Evolutionary conservation across 106 monocot species (phyloP).

Genomic region (Allium sativum): DNA sequence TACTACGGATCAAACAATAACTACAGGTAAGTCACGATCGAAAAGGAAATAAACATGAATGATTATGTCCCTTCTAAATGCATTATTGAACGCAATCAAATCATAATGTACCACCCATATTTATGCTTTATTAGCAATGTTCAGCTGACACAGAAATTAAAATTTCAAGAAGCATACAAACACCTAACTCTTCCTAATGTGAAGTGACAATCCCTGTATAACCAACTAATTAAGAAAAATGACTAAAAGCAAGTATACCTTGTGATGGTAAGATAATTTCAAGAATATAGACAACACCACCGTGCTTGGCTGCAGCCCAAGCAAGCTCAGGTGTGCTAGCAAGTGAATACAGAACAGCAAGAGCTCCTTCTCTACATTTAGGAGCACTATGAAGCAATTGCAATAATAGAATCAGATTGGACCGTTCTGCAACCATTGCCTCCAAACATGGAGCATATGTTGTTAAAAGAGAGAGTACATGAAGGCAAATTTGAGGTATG

Average conservation of each 20-base stretch:
- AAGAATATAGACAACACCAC: conserved; percentile 96
- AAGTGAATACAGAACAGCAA: conserved; percentile 86
- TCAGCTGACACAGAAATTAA: too few species aligned
- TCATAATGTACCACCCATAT: too few species aligned
- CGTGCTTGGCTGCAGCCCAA: conserved; percentile 98
- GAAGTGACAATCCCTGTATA: too few species aligned
- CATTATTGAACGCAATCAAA: too few species aligned
- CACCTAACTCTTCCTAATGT: too few species aligned
- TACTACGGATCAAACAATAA: too few species aligned
- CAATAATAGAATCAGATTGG: conserved; percentile 71
- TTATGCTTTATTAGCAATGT: too few species aligned
- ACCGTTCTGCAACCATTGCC: conserved; percentile 92
- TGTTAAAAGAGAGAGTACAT: conserved; percentile 71
- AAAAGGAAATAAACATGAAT: too few species aligned
- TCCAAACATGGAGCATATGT: conserved; percentile 91
- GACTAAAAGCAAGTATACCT: conserved; percentile 28
- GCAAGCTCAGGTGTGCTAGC: conserved; percentile 91
- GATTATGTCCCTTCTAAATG: too few species aligned
- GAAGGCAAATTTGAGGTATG: conserved; percentile 73
- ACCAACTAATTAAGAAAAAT: too few species aligned
- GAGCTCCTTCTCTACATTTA: conserved; percentile 79
- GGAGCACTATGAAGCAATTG: conserved; percentile 79
- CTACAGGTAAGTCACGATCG: too few species aligned
- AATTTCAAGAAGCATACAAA: too few species aligned
- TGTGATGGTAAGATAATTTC: conserved; percentile 86